Conservation (phyloP, 2,329 filamentous ascomycete genomes). For the Pseudogymnoascus sp. region DNA sequence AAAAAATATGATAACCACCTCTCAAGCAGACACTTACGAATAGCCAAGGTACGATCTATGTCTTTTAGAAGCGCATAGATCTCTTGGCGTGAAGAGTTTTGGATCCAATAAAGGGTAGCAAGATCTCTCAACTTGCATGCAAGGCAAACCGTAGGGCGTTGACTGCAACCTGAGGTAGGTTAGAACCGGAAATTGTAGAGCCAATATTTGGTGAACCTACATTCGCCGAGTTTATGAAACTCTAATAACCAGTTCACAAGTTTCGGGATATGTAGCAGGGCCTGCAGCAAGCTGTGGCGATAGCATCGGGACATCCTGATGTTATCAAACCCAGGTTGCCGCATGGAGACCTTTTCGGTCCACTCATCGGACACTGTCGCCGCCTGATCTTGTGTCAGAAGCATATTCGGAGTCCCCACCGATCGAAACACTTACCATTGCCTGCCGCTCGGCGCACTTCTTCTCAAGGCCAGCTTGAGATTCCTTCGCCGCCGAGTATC, state of each 20-base stretch:
- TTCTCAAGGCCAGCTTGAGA: constrained; percentile 3
- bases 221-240: constrained; percentile 21
- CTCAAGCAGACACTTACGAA: constrained; percentile 12
- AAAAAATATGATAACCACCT: background rate
- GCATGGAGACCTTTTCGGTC: constrained; percentile 18
- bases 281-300: constrained; percentile 28
- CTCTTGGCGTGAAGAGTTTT: constrained; percentile 4
- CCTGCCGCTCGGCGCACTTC: background rate
- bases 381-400: constrained; percentile 14
- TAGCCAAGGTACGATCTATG: constrained; percentile 16
- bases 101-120: constrained; percentile 14
- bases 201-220: constrained; percentile 15
- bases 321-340: constrained; percentile 26
- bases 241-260: constrained; percentile 28
- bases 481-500: background rate
- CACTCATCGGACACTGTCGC: constrained; percentile 15
- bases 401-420: background rate
- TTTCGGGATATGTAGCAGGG: constrained; percentile 28
- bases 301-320: constrained; percentile 27
- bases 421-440: background rate
- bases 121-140: constrained; percentile 16
- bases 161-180: constrained; percentile 13
- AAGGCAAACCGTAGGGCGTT: constrained; percentile 13
- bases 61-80: constrained; percentile 11
- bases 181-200: background rate